Evolutionary conservation across 2,329 filamentous ascomycete genomes (phyloP), one percentile per base, ranked within the genome.

Genomic region (Xylaria sp.): DNA sequence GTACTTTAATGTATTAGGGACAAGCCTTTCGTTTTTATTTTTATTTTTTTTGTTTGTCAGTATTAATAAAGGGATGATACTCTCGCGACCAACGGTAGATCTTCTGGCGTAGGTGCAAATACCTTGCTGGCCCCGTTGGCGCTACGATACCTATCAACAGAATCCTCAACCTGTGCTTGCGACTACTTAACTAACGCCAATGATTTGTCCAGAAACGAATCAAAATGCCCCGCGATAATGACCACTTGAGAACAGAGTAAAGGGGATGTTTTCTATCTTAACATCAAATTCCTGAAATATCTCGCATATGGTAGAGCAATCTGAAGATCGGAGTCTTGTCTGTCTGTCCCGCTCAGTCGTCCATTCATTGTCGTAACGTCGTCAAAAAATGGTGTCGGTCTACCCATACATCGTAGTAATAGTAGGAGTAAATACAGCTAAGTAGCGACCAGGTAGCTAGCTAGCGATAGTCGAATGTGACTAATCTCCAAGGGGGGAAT

Each of bases 291-390:
- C 61, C 51, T 50, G 52, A 48, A 58, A 47, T 30, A 30, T 46
- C 55, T 57, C 57, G 59, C 59, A 56, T 59, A 57, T 50, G 30
- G 55, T 52, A 52, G 60, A 63, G 53, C 63, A 70, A 57, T 67
- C 67, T 65, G 61, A 62, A 59, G 53, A 61, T 54, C 54, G 47
- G 54, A 50, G 51, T 63, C 23, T 30, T 30, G 23, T 30, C 23
- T 30, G 23, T 30, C 57, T 47, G 30, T 52, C 57, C 52, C 47
- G n/a, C 42, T 16, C 42, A 34, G 48, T 49, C 59, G 46, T 57
- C 49, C 59, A 61, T 61, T 70, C 63, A 63, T 70, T 61, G 65
- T 71, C 69, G 47, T 71, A 65, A 69, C 58, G 59, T 70, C 69
- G 54, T 71, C 58, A 69, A 64, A 37, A 50, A 64, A 42, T 46